phyloP scores from a whole-genome alignment of 495 filamentous ascomycete species.

The Aspergillus cavernicola region DNA sequence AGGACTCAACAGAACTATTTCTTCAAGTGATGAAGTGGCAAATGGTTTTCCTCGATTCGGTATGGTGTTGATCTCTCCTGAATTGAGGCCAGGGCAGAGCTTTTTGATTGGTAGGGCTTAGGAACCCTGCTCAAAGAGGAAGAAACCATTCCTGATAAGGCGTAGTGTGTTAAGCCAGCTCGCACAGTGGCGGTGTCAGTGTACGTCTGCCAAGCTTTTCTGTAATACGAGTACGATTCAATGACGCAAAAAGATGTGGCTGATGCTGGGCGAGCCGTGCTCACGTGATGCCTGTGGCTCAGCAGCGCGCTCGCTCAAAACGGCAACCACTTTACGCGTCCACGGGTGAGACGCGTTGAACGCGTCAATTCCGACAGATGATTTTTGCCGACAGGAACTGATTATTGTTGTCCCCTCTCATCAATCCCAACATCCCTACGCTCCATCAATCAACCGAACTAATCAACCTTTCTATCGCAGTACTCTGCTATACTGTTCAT shows the following conservation, averaged over 20 bases:
- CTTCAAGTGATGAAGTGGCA: not conserved
- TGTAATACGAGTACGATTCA: not conserved
- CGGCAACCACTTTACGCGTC: constrained; percentile 41
- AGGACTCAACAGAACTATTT: not conserved
- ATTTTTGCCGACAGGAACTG: not conserved
- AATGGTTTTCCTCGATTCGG: not conserved
- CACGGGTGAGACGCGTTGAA: constrained; percentile 21
- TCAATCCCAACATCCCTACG: not conserved
- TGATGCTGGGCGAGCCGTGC: not conserved
- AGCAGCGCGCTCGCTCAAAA: constrained; percentile 25
- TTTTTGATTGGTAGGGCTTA: not conserved
- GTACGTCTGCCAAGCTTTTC: constrained; percentile 9
- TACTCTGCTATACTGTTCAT: no score
- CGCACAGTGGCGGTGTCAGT: constrained; percentile 8
- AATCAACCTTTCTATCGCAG: no score
- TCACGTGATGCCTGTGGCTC: constrained; percentile 15
- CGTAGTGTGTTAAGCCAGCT: not conserved
- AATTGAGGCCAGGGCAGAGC: not conserved
- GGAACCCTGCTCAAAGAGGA: not conserved
- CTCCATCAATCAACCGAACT: no score
- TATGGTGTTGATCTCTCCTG: not conserved
- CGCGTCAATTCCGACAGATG: constrained; percentile 26
- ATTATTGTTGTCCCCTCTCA: constrained; percentile 4
- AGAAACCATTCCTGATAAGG: not conserved
- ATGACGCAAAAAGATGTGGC: not conserved